Evolutionary conservation across 2,329 filamentous ascomycete genomes (phyloP), one percentile per base, ranked within the genome.

Genomic region (Corinectria fuckeliana): DNA sequence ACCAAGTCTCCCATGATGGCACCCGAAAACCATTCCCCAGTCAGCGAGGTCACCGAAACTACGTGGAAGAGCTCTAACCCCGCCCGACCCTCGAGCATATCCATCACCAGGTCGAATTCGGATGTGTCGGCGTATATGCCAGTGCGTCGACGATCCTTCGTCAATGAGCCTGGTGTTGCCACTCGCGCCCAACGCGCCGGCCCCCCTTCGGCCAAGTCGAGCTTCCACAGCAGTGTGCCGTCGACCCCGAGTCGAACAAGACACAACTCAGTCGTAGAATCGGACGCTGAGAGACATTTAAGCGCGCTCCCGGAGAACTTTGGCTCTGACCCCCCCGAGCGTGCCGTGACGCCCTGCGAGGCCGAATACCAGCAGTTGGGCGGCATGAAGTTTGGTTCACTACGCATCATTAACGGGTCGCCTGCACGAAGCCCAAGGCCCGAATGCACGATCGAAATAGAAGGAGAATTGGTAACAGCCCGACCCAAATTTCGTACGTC

Each of bases 321-420:
- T 21, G 60, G 30, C 45, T 57, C 51, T 44, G 55, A 69, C 14
- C 53, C 58, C 23, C 50, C 58, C 28, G 69, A 72, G 20, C 67
- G 74, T 32, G 71, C 70, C 7, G 65, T 69, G 13, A 78, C 76
- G 8, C 76, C 86, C 0, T 81, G 76, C 38, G 85, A 88, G 21
- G 72, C 77, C 25, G 81, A 84, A n/a, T 88, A 88, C 66, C 79
- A 79, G 59, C 85, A 88, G 44, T 81, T 86, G 28, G 87, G 87
- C 3, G 84, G 80, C 10, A 88, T 87, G 69, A 87, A 86, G 69
- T 81, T 87, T 52, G 87, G 87, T 2, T 85, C 85, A 2, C 68
- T 89, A 49, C 82, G 85, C 32, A 88, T 89, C 56, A 87, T 79
- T 20, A 89, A 89, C 71, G 86, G 85, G 13, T 76, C 78, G 3